Conservation (phyloP, 805 yeast species). For the Kazachstania viticola region DNA sequence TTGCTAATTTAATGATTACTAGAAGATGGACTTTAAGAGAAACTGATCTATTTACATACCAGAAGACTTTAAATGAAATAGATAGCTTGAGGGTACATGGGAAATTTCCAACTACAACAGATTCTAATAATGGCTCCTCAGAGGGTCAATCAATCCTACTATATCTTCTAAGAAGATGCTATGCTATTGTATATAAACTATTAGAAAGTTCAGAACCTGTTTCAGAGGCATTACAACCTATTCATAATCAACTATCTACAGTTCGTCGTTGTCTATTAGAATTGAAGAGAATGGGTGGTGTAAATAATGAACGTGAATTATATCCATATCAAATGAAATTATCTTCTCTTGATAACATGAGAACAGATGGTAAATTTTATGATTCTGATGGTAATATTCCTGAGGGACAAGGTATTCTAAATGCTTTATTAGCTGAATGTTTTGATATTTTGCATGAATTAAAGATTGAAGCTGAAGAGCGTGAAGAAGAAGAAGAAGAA, state of each 20-base stretch:
- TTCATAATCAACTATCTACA: constrained; percentile 87
- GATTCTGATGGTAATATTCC: constrained; percentile 82
- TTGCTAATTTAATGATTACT: constrained; percentile 78
- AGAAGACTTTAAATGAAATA: constrained; percentile 57
- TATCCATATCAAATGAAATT: constrained; percentile 94
- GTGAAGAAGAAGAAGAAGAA: constrained; percentile 26
- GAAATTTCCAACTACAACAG: constrained; percentile 33
- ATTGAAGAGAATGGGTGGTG: constrained; percentile 85
- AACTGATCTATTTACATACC: constrained; percentile 82
- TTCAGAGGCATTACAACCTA: constrained; percentile 82
- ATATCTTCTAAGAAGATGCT: constrained; percentile 80
- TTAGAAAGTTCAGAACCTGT: constrained; percentile 92
- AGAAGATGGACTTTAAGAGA: constrained; percentile 97
- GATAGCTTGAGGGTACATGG: constrained; percentile 64
- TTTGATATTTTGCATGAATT: constrained; percentile 88
- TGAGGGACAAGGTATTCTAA: constrained; percentile 95
- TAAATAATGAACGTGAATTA: constrained; percentile 74
- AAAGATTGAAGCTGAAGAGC: constrained; percentile 71
- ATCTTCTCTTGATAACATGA: constrained; percentile 75
- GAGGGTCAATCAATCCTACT: constrained; percentile 54
- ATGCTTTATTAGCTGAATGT: constrained; percentile 84
- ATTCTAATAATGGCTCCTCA: constrained; percentile 18
- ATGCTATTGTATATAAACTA: constrained; percentile 79
- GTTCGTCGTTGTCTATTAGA: constrained; percentile 84
- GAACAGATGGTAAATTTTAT: constrained; percentile 80